Conservation (phyloP, 331 rosid species). For the Prunus yedoensis region DNA sequence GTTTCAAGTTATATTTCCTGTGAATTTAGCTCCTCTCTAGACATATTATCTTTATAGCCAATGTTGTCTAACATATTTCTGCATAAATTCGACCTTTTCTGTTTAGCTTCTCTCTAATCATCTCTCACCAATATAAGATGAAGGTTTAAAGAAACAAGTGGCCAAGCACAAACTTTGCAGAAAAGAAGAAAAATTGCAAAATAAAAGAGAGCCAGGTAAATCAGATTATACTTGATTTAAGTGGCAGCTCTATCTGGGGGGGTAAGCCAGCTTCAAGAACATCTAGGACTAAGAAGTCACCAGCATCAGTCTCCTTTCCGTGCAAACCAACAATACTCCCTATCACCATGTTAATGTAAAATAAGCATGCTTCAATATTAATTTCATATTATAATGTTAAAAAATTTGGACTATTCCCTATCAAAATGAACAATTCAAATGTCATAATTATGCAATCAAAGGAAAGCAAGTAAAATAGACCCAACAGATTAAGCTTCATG, state of each 20-base stretch:
- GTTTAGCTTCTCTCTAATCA: neutral
- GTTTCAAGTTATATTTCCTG: slow-evolving; percentile 10
- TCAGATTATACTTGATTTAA: slow-evolving; percentile 52
- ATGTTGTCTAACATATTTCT: neutral
- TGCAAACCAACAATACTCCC: slow-evolving; percentile 76
- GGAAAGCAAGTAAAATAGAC: neutral
- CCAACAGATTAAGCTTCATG: neutral
- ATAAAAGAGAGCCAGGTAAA: slow-evolving; percentile 9
- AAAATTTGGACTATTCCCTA: neutral
- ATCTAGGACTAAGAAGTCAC: slow-evolving; percentile 76
- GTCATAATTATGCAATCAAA: neutral
- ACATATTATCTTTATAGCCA: neutral
- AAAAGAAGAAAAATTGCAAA: neutral
- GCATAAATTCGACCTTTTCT: neutral
- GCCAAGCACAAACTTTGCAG: neutral
- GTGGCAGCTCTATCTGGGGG: slow-evolving; percentile 74
- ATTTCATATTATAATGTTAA: neutral
- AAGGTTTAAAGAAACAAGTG: neutral
- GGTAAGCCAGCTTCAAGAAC: slow-evolving; percentile 91
- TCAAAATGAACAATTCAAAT: neutral
- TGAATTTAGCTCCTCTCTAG: neutral
- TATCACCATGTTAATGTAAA: slow-evolving; percentile 35
- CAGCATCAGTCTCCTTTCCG: slow-evolving; percentile 70
- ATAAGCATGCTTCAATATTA: slow-evolving; percentile 10
- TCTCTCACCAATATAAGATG: neutral